Conservation (phyloP, 768 basidiomycete genomes). For the Boletus speciosus region DNA sequence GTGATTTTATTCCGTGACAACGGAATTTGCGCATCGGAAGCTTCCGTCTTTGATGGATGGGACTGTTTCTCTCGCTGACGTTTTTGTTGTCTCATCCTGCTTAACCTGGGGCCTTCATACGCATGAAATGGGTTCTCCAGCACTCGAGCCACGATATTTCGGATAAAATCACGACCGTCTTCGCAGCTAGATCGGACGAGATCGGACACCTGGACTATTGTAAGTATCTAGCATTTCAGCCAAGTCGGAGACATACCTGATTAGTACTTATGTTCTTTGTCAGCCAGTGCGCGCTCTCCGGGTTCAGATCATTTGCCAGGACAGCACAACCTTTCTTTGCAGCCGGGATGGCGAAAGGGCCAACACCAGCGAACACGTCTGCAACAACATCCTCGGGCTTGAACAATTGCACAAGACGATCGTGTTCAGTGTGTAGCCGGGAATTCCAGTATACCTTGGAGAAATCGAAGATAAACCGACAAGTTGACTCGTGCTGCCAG, state of each 20-base stretch:
- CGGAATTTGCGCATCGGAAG: slow-evolving; percentile 7
- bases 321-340: slow-evolving; percentile 89
- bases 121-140: slow-evolving; percentile 67
- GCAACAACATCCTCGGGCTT: slow-evolving; percentile 74
- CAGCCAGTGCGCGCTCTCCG: slow-evolving; percentile 78
- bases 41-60: slow-evolving; percentile 1
- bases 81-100: slow-evolving; percentile 42
- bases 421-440: slow-evolving; percentile 87
- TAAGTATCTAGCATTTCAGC: slow-evolving; percentile 1
- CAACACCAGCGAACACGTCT: slow-evolving; percentile 96
- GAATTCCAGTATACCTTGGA: slow-evolving; percentile 98
- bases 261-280: slow-evolving; percentile 70
- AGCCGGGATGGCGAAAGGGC: slow-evolving; percentile 92
- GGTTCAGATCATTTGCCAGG: slow-evolving; percentile 93
- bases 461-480: slow-evolving; percentile 91
- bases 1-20: slow-evolving; percentile 55
- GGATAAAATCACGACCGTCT: slow-evolving; percentile 88
- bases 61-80: slow-evolving; percentile 31
- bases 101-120: slow-evolving; percentile 42
- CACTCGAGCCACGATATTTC: slow-evolving; percentile 46
- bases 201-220: slow-evolving; percentile 49
- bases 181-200: slow-evolving; percentile 71
- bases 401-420: slow-evolving; percentile 75
- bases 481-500: slow-evolving; percentile 75
- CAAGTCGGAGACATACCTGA: slow-evolving; percentile 47